Evolutionary conservation across 495 filamentous ascomycete genomes (phyloP).

Genomic region (Jackrogersella minutella): DNA sequence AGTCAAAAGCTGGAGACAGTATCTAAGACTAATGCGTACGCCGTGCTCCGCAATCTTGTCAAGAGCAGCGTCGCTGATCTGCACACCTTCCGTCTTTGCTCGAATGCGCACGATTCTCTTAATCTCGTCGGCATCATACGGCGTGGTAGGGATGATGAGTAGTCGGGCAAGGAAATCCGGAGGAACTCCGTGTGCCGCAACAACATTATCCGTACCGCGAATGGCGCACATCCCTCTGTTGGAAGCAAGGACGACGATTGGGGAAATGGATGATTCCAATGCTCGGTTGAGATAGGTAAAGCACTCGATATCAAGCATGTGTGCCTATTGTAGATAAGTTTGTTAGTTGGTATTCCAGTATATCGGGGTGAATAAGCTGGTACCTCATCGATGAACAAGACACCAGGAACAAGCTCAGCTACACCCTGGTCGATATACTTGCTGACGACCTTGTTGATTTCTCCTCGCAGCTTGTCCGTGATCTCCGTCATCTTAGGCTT

Average conservation of each 20-base stretch:
- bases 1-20: slow-evolving; percentile 91
- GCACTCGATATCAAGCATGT: slow-evolving; percentile 99
- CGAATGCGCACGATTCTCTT: slow-evolving; percentile 86
- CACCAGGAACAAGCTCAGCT: slow-evolving; percentile 96
- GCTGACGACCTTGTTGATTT: slow-evolving; percentile 99
- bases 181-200: slow-evolving; percentile 90
- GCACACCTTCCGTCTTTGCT: slow-evolving; percentile 79
- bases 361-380: not conserved
- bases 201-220: slow-evolving; percentile 81
- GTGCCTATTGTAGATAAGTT: slow-evolving; percentile 66
- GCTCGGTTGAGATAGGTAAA: slow-evolving; percentile 99
- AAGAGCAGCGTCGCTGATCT: slow-evolving; percentile 80
- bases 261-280: slow-evolving; percentile 89
- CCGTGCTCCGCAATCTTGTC: slow-evolving; percentile 86
- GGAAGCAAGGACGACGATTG: slow-evolving; percentile 95
- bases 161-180: slow-evolving; percentile 90
- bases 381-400: slow-evolving; percentile 98
- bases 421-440: slow-evolving; percentile 98
- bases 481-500: slow-evolving; percentile 99
- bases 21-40: slow-evolving; percentile 85
- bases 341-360: not conserved
- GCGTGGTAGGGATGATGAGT: slow-evolving; percentile 91
- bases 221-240: slow-evolving; percentile 93
- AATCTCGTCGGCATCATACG: slow-evolving; percentile 86
- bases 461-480: slow-evolving; percentile 90